A percentile compares a stretch with the other conserved stretches of the same genome.
These are phyloP conservation scores for Parasarocladium wereldwijsianum DNA, from an alignment of 2,329 filamentous ascomycete genomes.

Conservation along the genomic window DNA sequence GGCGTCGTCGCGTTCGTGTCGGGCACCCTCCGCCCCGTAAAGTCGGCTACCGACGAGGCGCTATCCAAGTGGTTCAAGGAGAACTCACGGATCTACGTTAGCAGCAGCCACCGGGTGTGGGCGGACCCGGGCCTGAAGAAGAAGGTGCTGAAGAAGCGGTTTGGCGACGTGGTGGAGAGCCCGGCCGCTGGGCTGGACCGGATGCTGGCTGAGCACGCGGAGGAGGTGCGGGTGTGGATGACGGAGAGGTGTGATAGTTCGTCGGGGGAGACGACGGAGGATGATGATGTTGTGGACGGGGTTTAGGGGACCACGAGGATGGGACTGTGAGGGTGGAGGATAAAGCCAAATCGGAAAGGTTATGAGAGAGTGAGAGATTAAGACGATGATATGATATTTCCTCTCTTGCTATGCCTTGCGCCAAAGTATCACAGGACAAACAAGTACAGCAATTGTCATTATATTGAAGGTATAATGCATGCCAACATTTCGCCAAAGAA, in stretches of 20 bases:
- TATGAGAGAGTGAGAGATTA: too few species aligned
- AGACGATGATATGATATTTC: too few species aligned
- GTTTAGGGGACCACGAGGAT: too few species aligned
- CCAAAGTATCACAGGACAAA: too few species aligned
- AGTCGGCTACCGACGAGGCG: conserved; percentile 60
- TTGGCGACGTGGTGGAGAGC: conserved; percentile 42
- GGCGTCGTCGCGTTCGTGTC: conserved; percentile 72
- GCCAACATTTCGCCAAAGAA: too few species aligned
- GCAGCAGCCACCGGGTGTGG: conserved; percentile 64
- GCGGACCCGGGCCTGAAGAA: conserved; percentile 41
- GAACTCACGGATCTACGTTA: conserved; percentile 68
- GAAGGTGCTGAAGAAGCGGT: conserved; percentile 45
- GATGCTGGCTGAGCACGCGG: conserved; percentile 42
- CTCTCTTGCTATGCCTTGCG: too few species aligned
- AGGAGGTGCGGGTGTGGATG: conserved; percentile 38
- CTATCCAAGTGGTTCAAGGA: conserved; percentile 72
- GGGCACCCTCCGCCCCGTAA: conserved; percentile 61
- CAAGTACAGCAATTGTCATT: too few species aligned
- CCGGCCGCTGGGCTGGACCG: conserved; percentile 29
- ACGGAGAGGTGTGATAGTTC: conserved; percentile 7
- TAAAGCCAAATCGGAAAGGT: too few species aligned
- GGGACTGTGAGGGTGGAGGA: too few species aligned
- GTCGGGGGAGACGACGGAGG: conserved; percentile 32
- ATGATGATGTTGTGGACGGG: conserved; percentile 33
- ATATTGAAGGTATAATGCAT: too few species aligned